These are phyloP conservation scores for Cucumis variabilis DNA, from an alignment of 331 rosid species.

Conservation along the genomic window DNA sequence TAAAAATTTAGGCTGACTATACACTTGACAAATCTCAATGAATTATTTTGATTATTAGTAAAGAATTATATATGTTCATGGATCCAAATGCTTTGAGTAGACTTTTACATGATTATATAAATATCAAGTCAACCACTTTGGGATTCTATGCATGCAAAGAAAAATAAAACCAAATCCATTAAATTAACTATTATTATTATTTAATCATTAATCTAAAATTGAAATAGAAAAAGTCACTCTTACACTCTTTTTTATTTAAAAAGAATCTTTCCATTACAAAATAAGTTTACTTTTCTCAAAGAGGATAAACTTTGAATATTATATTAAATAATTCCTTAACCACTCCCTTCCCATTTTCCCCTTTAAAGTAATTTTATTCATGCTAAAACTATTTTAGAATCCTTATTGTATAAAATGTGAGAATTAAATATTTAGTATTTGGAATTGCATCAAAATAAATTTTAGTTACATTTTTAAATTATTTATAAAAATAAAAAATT, in stretches of 20 bases:
- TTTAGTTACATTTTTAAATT: too few species aligned
- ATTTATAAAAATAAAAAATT: too few species aligned
- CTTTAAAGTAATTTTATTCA: neutral
- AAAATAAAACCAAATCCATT: neutral
- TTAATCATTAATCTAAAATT: neutral
- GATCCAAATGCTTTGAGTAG: neutral
- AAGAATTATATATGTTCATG: neutral
- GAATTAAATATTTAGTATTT: too few species aligned
- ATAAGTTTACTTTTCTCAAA: neutral
- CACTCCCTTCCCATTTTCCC: neutral
- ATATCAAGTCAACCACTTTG: neutral
- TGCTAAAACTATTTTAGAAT: neutral
- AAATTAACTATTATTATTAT: neutral
- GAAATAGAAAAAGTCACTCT: neutral
- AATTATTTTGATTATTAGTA: neutral
- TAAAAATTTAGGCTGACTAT: neutral
- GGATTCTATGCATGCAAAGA: neutral
- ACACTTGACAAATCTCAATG: neutral
- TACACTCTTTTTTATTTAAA: neutral
- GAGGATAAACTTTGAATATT: neutral
- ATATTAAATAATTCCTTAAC: neutral
- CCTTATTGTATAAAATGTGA: too few species aligned
- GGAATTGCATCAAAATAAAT: too few species aligned
- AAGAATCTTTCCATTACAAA: constrained; percentile 3
- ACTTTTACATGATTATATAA: neutral